Percentiles rank a stretch among this genome's conserved stretches.
Evolutionary conservation across 1,284 basidiomycete species (phyloP).

Genomic region (Xerocomus amazonicus): DNA sequence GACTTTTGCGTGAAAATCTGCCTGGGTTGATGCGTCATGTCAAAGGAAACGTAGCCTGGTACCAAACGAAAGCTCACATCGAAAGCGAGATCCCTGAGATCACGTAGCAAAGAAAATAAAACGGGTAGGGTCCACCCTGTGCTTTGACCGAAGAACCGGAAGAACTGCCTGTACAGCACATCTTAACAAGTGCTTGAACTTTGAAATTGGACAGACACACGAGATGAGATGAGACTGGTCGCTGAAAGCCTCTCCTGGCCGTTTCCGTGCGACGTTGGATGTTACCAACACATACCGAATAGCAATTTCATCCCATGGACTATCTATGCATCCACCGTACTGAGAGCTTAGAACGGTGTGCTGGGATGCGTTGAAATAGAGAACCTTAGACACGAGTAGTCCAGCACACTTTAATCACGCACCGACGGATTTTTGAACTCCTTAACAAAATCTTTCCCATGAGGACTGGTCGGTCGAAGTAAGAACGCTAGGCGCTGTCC

Average conservation of each 20-base stretch:
- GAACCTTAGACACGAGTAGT: neutral
- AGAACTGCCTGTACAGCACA: conserved; percentile 55
- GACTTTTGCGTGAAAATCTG: conserved; percentile 60
- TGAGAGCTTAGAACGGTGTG: conserved; percentile 49
- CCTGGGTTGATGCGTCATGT: conserved; percentile 39
- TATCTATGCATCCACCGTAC: conserved; percentile 61
- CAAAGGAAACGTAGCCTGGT: neutral
- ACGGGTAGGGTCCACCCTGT: conserved; percentile 81
- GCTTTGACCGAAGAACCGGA: conserved; percentile 72
- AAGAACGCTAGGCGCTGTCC: conserved; percentile 67
- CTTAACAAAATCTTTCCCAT: conserved; percentile 69
- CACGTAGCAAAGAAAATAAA: conserved; percentile 74
- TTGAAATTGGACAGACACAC: conserved; percentile 39
- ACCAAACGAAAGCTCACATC: conserved; percentile 43
- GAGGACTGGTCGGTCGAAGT: conserved; percentile 68
- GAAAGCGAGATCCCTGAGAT: conserved; percentile 78
- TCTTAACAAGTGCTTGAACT: neutral
- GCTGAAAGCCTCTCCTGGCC: conserved; percentile 69
- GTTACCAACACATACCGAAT: conserved; percentile 75
- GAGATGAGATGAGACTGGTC: conserved; percentile 65
- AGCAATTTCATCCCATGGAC: conserved; percentile 80
- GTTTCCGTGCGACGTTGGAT: conserved; percentile 60
- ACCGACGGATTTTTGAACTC: conserved; percentile 68
- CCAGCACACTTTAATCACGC: conserved; percentile 20
- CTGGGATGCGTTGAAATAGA: conserved; percentile 5